These are phyloP conservation scores for Fusarium xyrophilum DNA, from an alignment of 2,329 filamentous ascomycete genomes.

Conservation along the genomic window DNA sequence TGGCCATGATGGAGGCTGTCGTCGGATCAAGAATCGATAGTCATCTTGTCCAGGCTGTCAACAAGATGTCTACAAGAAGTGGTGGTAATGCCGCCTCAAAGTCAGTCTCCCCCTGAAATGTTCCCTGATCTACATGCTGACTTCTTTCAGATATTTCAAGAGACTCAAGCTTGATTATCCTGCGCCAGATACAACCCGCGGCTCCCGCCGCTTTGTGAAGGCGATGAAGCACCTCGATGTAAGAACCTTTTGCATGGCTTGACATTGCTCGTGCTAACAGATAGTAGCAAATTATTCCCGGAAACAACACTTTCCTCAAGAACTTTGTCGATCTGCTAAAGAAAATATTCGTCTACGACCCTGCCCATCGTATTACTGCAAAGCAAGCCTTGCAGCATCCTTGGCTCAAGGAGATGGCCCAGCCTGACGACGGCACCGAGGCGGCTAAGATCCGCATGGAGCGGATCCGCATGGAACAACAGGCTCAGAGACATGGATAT, in stretches of 20 bases:
- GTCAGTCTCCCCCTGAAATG: conserved; percentile 51
- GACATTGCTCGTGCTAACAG: conserved; percentile 1
- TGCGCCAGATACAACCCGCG: conserved; percentile 66
- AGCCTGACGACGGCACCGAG: conserved; percentile 72
- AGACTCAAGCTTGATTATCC: conserved; percentile 71
- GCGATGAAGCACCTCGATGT: conserved; percentile 74
- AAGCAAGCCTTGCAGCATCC: conserved; percentile 70
- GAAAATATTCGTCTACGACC: conserved; percentile 74
- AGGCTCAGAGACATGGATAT: conserved; percentile 40
- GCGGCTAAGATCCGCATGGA: conserved; percentile 68
- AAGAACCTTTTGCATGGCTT: conserved; percentile 37
- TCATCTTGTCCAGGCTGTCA: conserved; percentile 58
- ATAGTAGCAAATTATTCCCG: conserved; percentile 68
- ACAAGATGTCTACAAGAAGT: conserved; percentile 62
- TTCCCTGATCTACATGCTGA: conserved; percentile 36
- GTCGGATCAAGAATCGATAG: conserved; percentile 65
- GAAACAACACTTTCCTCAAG: conserved; percentile 63
- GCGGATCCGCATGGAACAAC: conserved; percentile 54
- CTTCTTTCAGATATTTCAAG: conserved; percentile 66
- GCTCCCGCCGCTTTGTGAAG: conserved; percentile 71
- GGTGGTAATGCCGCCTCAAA: conserved; percentile 68
- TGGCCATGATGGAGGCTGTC: conserved; percentile 79
- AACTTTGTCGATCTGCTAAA: conserved; percentile 69
- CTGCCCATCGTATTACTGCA: conserved; percentile 69
- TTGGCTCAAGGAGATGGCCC: conserved; percentile 70